Base-by-base conservation (phyloP, 1,284 basidiomycete genomes). In the Cystobasidium sp. region DNA sequence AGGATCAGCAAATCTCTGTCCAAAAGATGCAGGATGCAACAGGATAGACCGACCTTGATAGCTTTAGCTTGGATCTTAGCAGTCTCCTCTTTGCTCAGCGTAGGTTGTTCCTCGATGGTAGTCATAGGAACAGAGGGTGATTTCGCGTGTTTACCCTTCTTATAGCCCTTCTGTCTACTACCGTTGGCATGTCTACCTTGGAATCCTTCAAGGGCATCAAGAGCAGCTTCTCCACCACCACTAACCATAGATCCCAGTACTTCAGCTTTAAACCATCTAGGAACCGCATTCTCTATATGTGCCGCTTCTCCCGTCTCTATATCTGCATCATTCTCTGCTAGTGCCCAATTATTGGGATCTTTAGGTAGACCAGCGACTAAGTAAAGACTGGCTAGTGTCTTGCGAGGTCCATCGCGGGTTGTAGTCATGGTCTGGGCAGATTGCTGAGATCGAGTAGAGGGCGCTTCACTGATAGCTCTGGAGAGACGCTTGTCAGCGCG, bases 211-310 rank as follows among this genome's bases (percentile, higher is more conserved):
- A 68, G 39, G 18, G 58, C 70, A 51, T 73, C 78, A 66, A 76
- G 37, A 3, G 69, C 86, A 84, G 78, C 87, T 86, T 59, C 85
- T 86, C 58, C 79, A 46, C 93, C 93, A 7, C 91, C 91, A 78
- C 90, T 91, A 77, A 94, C 89, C 59, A 91, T 93, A 81, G 89
- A 92, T 1, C 92, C 93, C 12, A 93, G 88, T 58, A 97, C 91
- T 83, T 97, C 95, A 56, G 95, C 93, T 68, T 94, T 86, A 94
- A 94, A 97, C 88, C 92, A 97, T 61, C 93, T 87, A 75, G 88
- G 90, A 56, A 97, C 91, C 51, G 94, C 94, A 78, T 92, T 90
- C 64, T 94, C 92, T 46, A 88, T 86, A 78, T 95, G 93, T 9
- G 80, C 92, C 88, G 51, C 95, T 55, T 61, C 44, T 24, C 55